These are phyloP conservation scores for Blastobotrys attinorum DNA, from an alignment of 805 yeast species.

Conservation along the genomic window DNA sequence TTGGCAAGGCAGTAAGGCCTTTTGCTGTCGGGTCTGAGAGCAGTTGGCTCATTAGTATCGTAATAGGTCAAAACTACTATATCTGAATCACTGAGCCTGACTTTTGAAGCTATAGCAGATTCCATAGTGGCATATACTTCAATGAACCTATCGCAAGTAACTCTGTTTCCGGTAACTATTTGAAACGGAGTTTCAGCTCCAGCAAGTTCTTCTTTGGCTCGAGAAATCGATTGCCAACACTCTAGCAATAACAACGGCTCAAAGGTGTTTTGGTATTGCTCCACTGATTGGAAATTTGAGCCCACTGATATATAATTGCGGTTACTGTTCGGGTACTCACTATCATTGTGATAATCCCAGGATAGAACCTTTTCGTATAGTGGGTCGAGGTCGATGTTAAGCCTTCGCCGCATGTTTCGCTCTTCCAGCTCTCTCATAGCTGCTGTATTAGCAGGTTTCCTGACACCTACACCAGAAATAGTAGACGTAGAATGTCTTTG, in stretches of 20 bases:
- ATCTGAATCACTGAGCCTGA: conserved; percentile 66
- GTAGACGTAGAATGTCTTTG: conserved; percentile 8
- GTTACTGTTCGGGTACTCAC: conserved; percentile 44
- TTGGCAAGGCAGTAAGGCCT: conserved; percentile 65
- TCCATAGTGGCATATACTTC: conserved; percentile 75
- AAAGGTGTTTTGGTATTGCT: conserved; percentile 61
- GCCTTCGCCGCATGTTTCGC: conserved; percentile 67
- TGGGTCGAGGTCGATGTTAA: conserved; percentile 71
- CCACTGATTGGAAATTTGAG: conserved; percentile 46
- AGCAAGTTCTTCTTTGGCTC: conserved; percentile 55
- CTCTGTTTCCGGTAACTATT: conserved; percentile 66
- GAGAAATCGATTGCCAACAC: conserved; percentile 85
- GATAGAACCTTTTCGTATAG: conserved; percentile 58
- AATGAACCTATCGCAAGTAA: conserved; percentile 77
- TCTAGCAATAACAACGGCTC: conserved; percentile 81
- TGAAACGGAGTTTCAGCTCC: conserved; percentile 48
- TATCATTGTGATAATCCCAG: conserved; percentile 63
- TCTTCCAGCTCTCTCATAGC: conserved; percentile 50
- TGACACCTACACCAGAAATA: conserved; percentile 8
- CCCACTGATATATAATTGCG: conserved; percentile 41
- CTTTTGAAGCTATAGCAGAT: conserved; percentile 41
- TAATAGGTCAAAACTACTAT: conserved; percentile 56
- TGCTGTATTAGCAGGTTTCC: conserved; percentile 5
- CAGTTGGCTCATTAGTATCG: conserved; percentile 28
- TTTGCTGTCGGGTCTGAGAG: conserved; percentile 13